Percentiles rank a stretch among this genome's conserved stretches.
These are phyloP conservation scores for Conticribra guillardii DNA, from an alignment of 108 stramenopile species.

Conservation along the genomic window DNA sequence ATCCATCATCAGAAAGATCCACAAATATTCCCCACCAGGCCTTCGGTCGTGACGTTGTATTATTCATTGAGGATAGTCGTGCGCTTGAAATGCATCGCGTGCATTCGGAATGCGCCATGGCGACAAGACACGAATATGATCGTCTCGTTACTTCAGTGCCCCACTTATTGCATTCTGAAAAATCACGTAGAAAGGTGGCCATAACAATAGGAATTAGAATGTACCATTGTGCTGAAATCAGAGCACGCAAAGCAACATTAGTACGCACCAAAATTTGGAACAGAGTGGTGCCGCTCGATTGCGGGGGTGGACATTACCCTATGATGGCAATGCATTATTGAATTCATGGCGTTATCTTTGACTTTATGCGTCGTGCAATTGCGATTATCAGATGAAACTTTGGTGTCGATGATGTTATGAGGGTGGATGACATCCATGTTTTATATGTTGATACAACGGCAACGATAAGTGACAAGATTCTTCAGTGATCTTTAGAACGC, in stretches of 20 bases:
- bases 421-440: too few species aligned
- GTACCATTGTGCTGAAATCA: not conserved
- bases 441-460: too few species aligned
- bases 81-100: constrained; percentile 5
- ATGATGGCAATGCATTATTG: not conserved
- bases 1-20: constrained; percentile 19
- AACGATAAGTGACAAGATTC: too few species aligned
- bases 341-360: not conserved
- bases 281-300: constrained; percentile 3
- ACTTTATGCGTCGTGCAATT: not conserved
- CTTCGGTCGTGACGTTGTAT: not conserved
- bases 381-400: not conserved
- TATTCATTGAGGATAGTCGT: not conserved
- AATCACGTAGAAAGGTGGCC: too few species aligned
- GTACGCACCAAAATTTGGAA: constrained; percentile 6
- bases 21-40: constrained; percentile 39
- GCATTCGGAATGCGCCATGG: not conserved
- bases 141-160: constrained; percentile 24
- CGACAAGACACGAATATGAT: constrained; percentile 26
- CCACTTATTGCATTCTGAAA: constrained; percentile 31
- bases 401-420: not conserved
- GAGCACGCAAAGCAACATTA: too few species aligned
- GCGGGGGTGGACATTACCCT: constrained; percentile 5
- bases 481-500: too few species aligned
- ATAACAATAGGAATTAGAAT: too few species aligned